phyloP scores from a whole-genome alignment of 75 land plant genomes.

The Selaginella tamariscina region DNA sequence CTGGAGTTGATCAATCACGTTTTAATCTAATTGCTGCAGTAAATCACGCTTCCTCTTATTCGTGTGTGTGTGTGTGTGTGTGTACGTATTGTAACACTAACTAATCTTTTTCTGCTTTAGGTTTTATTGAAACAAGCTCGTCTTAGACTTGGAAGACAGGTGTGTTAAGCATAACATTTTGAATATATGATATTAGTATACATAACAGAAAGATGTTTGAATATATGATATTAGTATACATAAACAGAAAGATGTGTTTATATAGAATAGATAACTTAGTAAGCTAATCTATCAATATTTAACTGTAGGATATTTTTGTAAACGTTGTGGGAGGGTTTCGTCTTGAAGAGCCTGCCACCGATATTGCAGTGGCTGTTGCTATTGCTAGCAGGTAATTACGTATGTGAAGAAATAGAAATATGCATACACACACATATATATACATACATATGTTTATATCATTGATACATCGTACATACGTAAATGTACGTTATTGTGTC shows the following conservation, averaged over 20 bases:
- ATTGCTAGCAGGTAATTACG: constrained; percentile 76
- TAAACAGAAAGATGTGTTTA: too few relatives aligned
- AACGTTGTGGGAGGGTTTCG: constrained; percentile 83
- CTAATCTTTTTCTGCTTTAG: constrained; percentile 30
- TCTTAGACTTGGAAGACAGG: constrained; percentile 58
- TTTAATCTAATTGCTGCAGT: constrained; percentile 1
- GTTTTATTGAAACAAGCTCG: constrained; percentile 81
- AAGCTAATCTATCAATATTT: constrained; percentile 2
- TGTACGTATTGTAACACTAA: too few relatives aligned
- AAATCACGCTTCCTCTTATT: neutral
- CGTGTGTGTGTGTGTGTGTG: neutral
- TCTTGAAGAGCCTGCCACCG: constrained; percentile 70
- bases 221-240: too few relatives aligned
- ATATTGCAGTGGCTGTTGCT: constrained; percentile 83
- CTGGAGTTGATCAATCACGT: constrained; percentile 3
- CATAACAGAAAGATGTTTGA: too few relatives aligned
- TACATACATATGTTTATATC: too few relatives aligned
- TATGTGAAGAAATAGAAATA: too few relatives aligned
- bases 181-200: too few relatives aligned
- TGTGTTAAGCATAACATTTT: constrained; percentile 14
- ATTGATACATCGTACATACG: neutral
- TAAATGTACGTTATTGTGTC: neutral
- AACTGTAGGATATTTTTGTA: constrained; percentile 49
- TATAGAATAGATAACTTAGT: neutral
- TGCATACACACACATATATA: too few relatives aligned